Conservation (phyloP, 2,329 filamentous ascomycete genomes). For the Alternaria burnsii region DNA sequence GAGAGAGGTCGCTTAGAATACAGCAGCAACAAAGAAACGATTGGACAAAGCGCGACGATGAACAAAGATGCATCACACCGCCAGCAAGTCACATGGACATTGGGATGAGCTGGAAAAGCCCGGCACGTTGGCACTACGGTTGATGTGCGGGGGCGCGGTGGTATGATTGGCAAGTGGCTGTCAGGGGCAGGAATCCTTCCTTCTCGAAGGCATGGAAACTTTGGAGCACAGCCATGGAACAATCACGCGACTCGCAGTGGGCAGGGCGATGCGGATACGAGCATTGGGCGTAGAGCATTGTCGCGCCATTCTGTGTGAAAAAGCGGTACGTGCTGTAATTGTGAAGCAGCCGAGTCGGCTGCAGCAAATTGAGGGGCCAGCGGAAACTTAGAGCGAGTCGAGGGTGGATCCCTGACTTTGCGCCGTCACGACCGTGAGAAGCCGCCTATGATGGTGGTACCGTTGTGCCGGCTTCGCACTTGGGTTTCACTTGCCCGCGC, state of each 20-base stretch:
- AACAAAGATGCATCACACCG: slow-evolving; percentile 40
- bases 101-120: slow-evolving; percentile 12
- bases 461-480: slow-evolving; percentile 36
- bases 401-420: slow-evolving; percentile 26
- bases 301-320: slow-evolving; percentile 11
- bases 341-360: slow-evolving; percentile 17
- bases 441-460: slow-evolving; percentile 36
- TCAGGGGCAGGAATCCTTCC: slow-evolving; percentile 37
- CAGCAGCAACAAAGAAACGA: slow-evolving; percentile 20
- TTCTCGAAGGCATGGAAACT: slow-evolving; percentile 41
- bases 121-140: slow-evolving; percentile 14
- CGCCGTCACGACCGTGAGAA: slow-evolving; percentile 33
- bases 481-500: slow-evolving; percentile 38
- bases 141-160: slow-evolving; percentile 32
- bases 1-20: slow-evolving; percentile 4
- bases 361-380: slow-evolving; percentile 16
- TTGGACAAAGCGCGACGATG: slow-evolving; percentile 24
- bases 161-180: slow-evolving; percentile 34
- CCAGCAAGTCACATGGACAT: slow-evolving; percentile 44
- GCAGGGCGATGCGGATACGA: slow-evolving; percentile 14
- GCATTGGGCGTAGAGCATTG: slow-evolving; percentile 5
- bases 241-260: slow-evolving; percentile 39
- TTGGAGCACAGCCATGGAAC: slow-evolving; percentile 1
- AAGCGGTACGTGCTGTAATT: slow-evolving; percentile 1
- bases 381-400: slow-evolving; percentile 5